Percentiles rank a stretch among this genome's conserved stretches.
phyloP scores from a whole-genome alignment of 2,329 filamentous ascomycete species.

The Botrytis squamosa region DNA sequence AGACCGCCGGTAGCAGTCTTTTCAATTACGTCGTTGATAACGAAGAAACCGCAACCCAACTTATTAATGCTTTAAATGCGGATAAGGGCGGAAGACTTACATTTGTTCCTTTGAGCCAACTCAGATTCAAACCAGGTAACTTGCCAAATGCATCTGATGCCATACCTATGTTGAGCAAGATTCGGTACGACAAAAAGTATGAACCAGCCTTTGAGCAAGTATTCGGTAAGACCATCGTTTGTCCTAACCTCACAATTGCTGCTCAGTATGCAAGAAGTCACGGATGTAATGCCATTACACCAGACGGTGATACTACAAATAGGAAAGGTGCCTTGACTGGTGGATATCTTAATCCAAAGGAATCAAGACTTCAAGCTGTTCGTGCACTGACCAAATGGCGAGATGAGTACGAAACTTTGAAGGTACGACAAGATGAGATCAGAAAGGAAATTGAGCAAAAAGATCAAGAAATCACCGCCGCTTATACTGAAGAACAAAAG shows the following conservation, averaged over 20 bases:
- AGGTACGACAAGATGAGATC: constrained; percentile 63
- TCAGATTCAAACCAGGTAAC: constrained; percentile 69
- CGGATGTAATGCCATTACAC: constrained; percentile 87
- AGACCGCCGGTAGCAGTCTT: constrained; percentile 85
- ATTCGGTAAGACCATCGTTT: constrained; percentile 93
- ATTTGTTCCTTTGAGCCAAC: constrained; percentile 86
- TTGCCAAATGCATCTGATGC: constrained; percentile 85
- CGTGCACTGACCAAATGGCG: constrained; percentile 73
- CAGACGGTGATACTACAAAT: constrained; percentile 91
- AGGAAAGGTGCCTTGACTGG: constrained; percentile 94
- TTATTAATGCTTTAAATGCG: constrained; percentile 76
- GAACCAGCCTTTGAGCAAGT: constrained; percentile 90
- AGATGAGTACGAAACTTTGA: constrained; percentile 68
- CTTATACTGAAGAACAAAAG: constrained; percentile 81
- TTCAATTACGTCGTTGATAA: constrained; percentile 97
- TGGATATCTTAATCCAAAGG: constrained; percentile 84
- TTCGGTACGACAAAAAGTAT: constrained; percentile 73
- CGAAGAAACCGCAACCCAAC: constrained; percentile 77
- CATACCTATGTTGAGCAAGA: constrained; percentile 80
- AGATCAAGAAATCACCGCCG: constrained; percentile 84
- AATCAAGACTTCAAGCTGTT: constrained; percentile 84
- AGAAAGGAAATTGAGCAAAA: constrained; percentile 70
- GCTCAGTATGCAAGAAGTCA: constrained; percentile 91
- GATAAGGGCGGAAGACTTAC: constrained; percentile 84
- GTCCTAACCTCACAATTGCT: constrained; percentile 82